phyloP scores from a whole-genome alignment of 2,329 filamentous ascomycete genomes.

The Fusarium virguliforme region DNA sequence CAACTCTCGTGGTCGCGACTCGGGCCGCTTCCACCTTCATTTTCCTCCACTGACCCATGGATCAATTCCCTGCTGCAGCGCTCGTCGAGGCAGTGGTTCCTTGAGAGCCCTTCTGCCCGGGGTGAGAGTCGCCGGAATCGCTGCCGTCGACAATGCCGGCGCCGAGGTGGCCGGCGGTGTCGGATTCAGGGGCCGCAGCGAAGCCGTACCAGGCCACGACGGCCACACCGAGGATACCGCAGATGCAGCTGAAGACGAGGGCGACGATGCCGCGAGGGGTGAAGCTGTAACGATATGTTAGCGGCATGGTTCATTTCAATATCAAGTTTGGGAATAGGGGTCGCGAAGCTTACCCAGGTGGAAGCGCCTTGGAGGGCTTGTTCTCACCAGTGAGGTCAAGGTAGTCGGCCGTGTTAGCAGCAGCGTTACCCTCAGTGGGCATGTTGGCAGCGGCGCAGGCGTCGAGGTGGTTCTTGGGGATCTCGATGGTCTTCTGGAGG shows the following conservation, averaged over 20 bases:
- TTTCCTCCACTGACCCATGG: background rate
- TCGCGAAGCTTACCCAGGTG: slow-evolving; percentile 66
- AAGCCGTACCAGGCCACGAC: slow-evolving; percentile 78
- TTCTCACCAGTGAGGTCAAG: slow-evolving; percentile 77
- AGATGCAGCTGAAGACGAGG: slow-evolving; percentile 80
- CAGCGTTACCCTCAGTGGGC: slow-evolving; percentile 78
- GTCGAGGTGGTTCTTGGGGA: slow-evolving; percentile 74
- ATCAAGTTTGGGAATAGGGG: background rate
- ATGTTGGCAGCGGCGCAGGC: slow-evolving; percentile 70
- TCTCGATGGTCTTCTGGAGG: slow-evolving; percentile 72
- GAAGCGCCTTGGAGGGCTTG: slow-evolving; percentile 69
- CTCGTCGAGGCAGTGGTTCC: slow-evolving; percentile 29
- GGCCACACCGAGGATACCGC: slow-evolving; percentile 77
- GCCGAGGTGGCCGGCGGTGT: slow-evolving; percentile 35
- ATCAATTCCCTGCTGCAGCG: slow-evolving; percentile 1
- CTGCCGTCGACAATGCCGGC: slow-evolving; percentile 40
- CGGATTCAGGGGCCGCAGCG: slow-evolving; percentile 34
- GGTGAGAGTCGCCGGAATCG: slow-evolving; percentile 30
- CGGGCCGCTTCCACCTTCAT: background rate
- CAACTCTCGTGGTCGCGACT: background rate
- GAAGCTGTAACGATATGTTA: slow-evolving; percentile 63
- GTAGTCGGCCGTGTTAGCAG: slow-evolving; percentile 76
- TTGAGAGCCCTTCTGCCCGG: slow-evolving; percentile 31
- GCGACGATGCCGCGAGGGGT: slow-evolving; percentile 81
- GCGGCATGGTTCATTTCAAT: background rate